Percentiles rank a stretch among this genome's conserved stretches.
Conservation (phyloP, 148 eudicot species). For the Mesembryanthemum crystallinum region DNA sequence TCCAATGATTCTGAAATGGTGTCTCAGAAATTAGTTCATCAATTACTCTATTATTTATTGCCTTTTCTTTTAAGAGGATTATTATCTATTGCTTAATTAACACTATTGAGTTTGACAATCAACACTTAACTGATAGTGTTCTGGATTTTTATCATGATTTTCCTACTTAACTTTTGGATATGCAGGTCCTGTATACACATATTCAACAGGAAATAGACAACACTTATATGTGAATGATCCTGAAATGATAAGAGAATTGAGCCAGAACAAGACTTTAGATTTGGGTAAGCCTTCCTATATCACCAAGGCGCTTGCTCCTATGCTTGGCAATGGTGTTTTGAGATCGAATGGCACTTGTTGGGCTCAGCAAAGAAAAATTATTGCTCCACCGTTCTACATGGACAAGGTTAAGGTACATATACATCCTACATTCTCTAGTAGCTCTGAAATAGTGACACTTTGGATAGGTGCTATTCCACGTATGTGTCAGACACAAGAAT, state of each 20-base stretch:
- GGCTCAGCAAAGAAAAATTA: slow-evolving; percentile 72
- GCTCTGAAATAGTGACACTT: too few relatives aligned
- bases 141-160: background rate
- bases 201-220: slow-evolving; percentile 66
- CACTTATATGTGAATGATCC: slow-evolving; percentile 66
- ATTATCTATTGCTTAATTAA: too few relatives aligned
- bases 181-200: slow-evolving; percentile 64
- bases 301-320: slow-evolving; percentile 64
- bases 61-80: too few relatives aligned
- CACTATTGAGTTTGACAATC: too few relatives aligned
- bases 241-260: slow-evolving; percentile 69
- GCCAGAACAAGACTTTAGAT: slow-evolving; percentile 42
- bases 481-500: too few relatives aligned
- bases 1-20: too few relatives aligned
- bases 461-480: too few relatives aligned
- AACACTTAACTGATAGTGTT: too few relatives aligned
- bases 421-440: too few relatives aligned
- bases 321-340: slow-evolving; percentile 84
- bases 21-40: too few relatives aligned
- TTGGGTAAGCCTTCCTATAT: slow-evolving; percentile 72
- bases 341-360: slow-evolving; percentile 66
- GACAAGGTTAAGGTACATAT: slow-evolving; percentile 76
- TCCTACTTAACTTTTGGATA: background rate
- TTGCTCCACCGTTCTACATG: slow-evolving; percentile 76
- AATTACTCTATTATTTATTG: too few relatives aligned